phyloP scores from a whole-genome alignment of 768 basidiomycete species.

The Ramaria sp. region DNA sequence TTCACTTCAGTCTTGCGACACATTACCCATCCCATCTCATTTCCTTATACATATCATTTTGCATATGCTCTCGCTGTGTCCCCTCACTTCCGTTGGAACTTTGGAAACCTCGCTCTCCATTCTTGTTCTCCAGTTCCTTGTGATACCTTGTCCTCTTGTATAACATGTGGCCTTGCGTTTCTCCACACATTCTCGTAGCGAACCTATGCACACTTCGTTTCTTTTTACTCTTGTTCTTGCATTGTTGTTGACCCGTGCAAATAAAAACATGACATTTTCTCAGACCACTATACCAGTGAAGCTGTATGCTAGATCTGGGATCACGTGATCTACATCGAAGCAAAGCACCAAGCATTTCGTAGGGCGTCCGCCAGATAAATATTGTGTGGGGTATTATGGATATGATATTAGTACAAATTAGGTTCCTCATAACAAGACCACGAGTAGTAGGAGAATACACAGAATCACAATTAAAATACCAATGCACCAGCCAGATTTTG shows the following conservation, averaged over 20 bases:
- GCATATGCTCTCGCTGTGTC: conserved; percentile 6
- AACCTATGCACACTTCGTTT: background rate
- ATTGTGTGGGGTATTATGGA: background rate
- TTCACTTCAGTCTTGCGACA: background rate
- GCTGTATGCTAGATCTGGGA: too few species aligned
- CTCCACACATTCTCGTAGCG: background rate
- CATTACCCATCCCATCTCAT: background rate
- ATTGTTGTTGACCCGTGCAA: background rate
- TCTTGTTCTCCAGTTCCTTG: conserved; percentile 1
- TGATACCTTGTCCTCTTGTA: background rate
- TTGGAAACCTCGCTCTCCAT: background rate
- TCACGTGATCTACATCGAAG: background rate
- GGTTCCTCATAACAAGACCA: conserved; percentile 52
- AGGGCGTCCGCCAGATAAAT: too few species aligned
- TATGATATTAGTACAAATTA: background rate
- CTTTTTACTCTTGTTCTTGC: background rate
- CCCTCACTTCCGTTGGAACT: background rate
- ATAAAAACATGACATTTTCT: background rate
- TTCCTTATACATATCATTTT: conserved; percentile 3
- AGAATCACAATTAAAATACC: conserved; percentile 74
- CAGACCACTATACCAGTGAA: background rate
- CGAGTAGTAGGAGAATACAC: conserved; percentile 61
- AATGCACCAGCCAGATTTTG: conserved; percentile 85
- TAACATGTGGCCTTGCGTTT: conserved; percentile 1
- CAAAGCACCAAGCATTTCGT: too few species aligned